phyloP scores from a whole-genome alignment of 768 basidiomycete species.

The Termitomyces sp. region DNA sequence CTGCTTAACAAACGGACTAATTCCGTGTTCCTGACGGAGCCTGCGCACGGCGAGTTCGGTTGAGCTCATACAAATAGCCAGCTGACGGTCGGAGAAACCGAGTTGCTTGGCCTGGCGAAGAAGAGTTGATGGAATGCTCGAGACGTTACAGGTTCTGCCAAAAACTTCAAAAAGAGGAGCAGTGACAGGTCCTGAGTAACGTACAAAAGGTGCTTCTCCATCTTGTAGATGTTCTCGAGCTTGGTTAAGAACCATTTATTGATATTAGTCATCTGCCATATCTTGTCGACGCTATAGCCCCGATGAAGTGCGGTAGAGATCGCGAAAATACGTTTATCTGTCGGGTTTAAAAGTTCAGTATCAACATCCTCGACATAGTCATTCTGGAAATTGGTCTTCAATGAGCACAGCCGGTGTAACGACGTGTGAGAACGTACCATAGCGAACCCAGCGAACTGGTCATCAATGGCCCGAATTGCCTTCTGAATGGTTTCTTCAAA shows the following conservation, averaged over 20 bases:
- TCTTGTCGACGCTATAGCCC: constrained; percentile 91
- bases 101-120: constrained; percentile 86
- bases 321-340: constrained; percentile 96
- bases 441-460: constrained; percentile 89
- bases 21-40: constrained; percentile 76
- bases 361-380: constrained; percentile 87
- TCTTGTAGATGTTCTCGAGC: constrained; percentile 75
- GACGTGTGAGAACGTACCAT: constrained; percentile 39
- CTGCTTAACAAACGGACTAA: constrained; percentile 93
- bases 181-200: constrained; percentile 22
- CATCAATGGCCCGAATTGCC: constrained; percentile 95
- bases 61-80: constrained; percentile 77
- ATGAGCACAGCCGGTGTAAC: not conserved
- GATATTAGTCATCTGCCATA: constrained; percentile 97
- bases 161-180: constrained; percentile 2
- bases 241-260: constrained; percentile 98
- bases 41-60: constrained; percentile 92
- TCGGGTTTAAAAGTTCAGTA: constrained; percentile 88
- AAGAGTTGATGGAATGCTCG: constrained; percentile 53
- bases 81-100: constrained; percentile 92
- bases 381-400: constrained; percentile 45
- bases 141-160: constrained; percentile 54
- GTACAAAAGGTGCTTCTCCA: constrained; percentile 74
- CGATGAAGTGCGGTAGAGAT: constrained; percentile 90
- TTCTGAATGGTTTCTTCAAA: constrained; percentile 99